Percentiles rank a stretch among this genome's conserved stretches.
Conservation (phyloP, 1,284 basidiomycete species). For the Ceratobasidium theobromae region DNA sequence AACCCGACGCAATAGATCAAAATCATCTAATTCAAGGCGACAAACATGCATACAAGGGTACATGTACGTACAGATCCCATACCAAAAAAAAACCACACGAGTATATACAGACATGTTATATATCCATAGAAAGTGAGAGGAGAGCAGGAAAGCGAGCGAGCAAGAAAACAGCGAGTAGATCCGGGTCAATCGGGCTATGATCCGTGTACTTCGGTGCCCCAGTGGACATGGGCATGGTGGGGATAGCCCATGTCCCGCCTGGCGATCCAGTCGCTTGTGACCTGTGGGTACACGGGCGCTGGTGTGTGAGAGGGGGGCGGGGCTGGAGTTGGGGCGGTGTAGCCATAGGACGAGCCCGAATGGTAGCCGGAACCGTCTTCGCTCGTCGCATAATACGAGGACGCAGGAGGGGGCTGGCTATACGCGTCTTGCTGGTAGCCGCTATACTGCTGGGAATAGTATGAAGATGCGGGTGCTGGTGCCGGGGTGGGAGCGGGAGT, state of each 20-base stretch:
- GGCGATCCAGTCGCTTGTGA: neutral
- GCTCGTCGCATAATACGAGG: slow-evolving; percentile 2
- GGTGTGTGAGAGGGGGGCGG: neutral
- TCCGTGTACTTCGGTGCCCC: slow-evolving; percentile 19
- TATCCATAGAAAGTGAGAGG: neutral
- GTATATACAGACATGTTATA: too few species aligned
- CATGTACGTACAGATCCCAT: too few species aligned
- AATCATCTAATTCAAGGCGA: too few species aligned
- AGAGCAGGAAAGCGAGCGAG: neutral
- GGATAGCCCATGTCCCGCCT: neutral
- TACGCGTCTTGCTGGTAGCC: too few species aligned
- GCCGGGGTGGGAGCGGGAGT: too few species aligned
- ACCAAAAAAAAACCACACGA: too few species aligned
- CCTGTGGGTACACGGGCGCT: neutral
- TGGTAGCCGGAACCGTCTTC: neutral
- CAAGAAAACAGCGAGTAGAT: neutral
- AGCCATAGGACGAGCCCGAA: slow-evolving; percentile 1
- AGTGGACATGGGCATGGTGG: neutral
- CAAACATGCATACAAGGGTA: too few species aligned
- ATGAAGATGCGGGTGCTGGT: too few species aligned
- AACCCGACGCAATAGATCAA: too few species aligned
- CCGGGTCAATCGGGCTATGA: neutral
- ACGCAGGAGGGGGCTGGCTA: neutral
- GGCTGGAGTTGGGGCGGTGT: neutral
- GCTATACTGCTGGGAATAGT: too few species aligned